Evolutionary conservation across 805 yeast genomes (phyloP).

Genomic region (Starmera dryadoides): DNA sequence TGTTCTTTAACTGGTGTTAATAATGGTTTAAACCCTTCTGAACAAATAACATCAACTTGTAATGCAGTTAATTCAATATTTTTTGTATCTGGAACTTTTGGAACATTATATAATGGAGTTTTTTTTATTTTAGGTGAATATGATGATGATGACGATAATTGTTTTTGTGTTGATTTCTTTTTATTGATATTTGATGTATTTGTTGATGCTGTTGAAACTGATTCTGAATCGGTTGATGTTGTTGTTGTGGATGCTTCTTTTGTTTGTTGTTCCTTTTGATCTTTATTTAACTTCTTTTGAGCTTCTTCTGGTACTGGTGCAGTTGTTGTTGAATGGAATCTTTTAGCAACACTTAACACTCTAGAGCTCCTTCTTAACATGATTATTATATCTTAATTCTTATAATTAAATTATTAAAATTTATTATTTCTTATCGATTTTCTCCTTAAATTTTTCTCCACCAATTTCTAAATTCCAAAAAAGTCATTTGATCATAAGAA

Average conservation of each 20-base stretch:
- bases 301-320: neutral
- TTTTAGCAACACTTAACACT: neutral
- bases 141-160: too few species aligned
- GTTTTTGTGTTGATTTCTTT: neutral
- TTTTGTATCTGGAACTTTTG: neutral
- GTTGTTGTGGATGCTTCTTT: neutral
- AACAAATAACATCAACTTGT: conserved; percentile 14
- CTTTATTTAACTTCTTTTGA: neutral
- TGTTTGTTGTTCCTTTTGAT: neutral
- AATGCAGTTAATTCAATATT: conserved; percentile 7
- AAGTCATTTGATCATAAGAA: too few species aligned
- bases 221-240: neutral
- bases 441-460: too few species aligned
- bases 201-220: neutral
- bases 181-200: neutral
- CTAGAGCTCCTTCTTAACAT: too few species aligned
- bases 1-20: conserved; percentile 18
- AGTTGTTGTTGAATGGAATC: neutral
- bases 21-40: conserved; percentile 19
- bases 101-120: neutral
- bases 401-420: too few species aligned
- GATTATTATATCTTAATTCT: too few species aligned
- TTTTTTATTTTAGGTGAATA: neutral
- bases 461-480: too few species aligned
- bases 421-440: too few species aligned